These are phyloP conservation scores for Chlorella variabilis DNA, from an alignment of 163 green algal genomes.

Conservation along the genomic window DNA sequence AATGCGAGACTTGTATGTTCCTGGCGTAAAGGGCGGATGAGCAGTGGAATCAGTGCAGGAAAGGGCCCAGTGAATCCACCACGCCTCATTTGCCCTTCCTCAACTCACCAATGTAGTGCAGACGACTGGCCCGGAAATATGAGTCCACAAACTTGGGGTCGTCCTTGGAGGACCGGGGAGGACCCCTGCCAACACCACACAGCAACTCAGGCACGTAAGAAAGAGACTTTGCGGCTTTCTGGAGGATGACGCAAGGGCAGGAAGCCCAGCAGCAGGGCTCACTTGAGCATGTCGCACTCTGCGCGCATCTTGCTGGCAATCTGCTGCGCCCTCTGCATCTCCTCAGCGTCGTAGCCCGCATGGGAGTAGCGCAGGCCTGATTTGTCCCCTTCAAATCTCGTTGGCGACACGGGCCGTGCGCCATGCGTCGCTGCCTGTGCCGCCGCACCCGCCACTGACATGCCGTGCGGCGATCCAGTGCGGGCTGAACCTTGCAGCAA, in stretches of 20 bases:
- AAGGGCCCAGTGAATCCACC: too few relatives aligned
- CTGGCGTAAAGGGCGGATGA: slow-evolving; percentile 35
- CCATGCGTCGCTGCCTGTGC: too few relatives aligned
- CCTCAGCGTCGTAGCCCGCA: neutral
- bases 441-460: too few relatives aligned
- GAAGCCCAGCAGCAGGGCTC: neutral
- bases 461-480: too few relatives aligned
- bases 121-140: slow-evolving; percentile 83
- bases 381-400: neutral
- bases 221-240: too few relatives aligned
- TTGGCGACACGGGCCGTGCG: neutral
- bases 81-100: too few relatives aligned
- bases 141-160: slow-evolving; percentile 87
- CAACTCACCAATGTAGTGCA: slow-evolving; percentile 91
- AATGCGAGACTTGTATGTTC: slow-evolving; percentile 82
- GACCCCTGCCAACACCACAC: slow-evolving; percentile 27
- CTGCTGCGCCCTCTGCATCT: slow-evolving; percentile 57
- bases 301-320: slow-evolving; percentile 71
- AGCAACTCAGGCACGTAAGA: too few relatives aligned
- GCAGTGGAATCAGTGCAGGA: neutral
- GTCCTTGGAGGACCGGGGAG: slow-evolving; percentile 63
- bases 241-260: too few relatives aligned
- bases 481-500: too few relatives aligned
- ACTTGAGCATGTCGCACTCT: slow-evolving; percentile 77
- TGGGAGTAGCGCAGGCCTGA: neutral